Evolutionary conservation across 1,284 basidiomycete species (phyloP).

Genomic region (Golubevia pallescens): DNA sequence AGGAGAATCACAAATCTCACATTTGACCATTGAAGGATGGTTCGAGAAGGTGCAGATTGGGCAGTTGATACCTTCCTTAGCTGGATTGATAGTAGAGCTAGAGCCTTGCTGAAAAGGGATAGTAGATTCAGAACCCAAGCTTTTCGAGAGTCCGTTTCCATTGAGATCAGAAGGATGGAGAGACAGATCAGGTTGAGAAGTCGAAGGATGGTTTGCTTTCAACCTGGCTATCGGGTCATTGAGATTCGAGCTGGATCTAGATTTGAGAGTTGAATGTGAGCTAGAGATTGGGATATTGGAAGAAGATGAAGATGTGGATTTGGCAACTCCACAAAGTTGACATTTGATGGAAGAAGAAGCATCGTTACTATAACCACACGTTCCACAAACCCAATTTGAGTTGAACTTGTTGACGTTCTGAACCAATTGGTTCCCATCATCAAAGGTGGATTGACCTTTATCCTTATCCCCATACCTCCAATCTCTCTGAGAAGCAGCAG

Average conservation of each 20-base stretch:
- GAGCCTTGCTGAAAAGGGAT: neutral
- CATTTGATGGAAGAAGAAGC: constrained; percentile 65
- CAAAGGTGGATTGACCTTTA: too few relatives aligned
- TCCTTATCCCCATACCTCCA: too few relatives aligned
- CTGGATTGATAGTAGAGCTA: neutral
- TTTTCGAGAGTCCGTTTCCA: neutral
- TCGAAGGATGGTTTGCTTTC: neutral
- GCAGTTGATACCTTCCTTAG: constrained; percentile 67
- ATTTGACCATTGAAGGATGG: constrained; percentile 75
- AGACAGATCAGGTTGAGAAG: neutral
- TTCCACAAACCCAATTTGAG: constrained; percentile 76
- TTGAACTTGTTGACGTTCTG: too few relatives aligned
- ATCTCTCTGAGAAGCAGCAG: too few relatives aligned
- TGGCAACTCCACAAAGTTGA: constrained; percentile 72
- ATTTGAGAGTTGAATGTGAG: constrained; percentile 1
- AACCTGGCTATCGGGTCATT: too few relatives aligned
- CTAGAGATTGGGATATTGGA: constrained; percentile 5
- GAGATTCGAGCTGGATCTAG: too few relatives aligned
- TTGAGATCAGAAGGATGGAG: neutral
- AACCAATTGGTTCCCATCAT: too few relatives aligned
- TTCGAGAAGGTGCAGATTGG: constrained; percentile 91
- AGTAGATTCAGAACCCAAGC: neutral
- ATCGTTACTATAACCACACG: constrained; percentile 79
- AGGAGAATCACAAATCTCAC: constrained; percentile 85
- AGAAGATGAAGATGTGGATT: constrained; percentile 44